phyloP scores from a whole-genome alignment of 2,329 filamentous ascomycete genomes.

The Graphilbum sp. region DNA sequence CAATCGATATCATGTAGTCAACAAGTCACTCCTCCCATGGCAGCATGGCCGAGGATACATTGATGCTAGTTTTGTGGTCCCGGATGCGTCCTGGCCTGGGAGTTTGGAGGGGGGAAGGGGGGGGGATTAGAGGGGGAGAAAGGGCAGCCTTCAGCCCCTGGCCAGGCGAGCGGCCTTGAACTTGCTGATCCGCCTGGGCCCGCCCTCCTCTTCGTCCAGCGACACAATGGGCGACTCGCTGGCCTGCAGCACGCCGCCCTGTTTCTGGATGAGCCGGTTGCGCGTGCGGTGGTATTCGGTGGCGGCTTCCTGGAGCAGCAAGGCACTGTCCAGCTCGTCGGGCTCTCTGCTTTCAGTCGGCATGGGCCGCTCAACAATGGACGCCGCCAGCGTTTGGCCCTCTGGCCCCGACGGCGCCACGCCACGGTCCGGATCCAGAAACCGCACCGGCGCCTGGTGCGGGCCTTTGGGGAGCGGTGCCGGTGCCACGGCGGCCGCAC shows the following conservation, averaged over 20 bases:
- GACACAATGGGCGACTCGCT: constrained; percentile 51
- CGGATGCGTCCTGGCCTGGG: no score
- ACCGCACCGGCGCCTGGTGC: constrained; percentile 23
- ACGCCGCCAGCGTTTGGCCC: constrained; percentile 41
- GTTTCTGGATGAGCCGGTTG: constrained; percentile 65
- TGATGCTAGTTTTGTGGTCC: no score
- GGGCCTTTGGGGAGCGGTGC: constrained; percentile 22
- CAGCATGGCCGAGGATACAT: no score
- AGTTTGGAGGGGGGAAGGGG: no score
- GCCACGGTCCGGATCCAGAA: constrained; percentile 19
- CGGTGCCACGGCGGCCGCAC: constrained; percentile 11
- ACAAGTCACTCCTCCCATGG: no score
- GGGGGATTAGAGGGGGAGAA: no score
- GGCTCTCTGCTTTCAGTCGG: constrained; percentile 22
- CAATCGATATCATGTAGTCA: no score
- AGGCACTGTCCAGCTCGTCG: constrained; percentile 54
- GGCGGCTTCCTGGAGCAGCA: constrained; percentile 62
- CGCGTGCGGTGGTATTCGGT: constrained; percentile 70
- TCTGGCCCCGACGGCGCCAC: constrained; percentile 26
- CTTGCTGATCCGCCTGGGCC: constrained; percentile 47
- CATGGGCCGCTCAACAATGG: constrained; percentile 37
- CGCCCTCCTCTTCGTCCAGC: constrained; percentile 49
- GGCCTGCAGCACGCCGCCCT: constrained; percentile 66
- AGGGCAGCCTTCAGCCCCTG: constrained; percentile 20
- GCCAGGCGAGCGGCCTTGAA: constrained; percentile 57